These are phyloP conservation scores for Neurospora hispaniola DNA, from an alignment of 495 filamentous ascomycete species.

Conservation along the genomic window DNA sequence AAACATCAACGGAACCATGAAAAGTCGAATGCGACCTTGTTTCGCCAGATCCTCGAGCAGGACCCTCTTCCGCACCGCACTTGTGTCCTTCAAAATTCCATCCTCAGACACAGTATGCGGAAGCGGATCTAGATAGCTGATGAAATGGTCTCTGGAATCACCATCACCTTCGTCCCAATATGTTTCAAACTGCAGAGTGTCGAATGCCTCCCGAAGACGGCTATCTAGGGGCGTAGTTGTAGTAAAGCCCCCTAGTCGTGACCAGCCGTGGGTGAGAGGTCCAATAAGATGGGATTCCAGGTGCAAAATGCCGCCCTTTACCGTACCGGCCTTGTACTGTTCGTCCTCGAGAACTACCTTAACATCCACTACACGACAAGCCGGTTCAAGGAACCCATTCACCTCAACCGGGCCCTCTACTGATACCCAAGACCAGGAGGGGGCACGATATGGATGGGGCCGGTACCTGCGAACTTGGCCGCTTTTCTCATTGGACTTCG, in stretches of 20 bases:
- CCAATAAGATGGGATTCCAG: background rate
- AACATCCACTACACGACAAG: background rate
- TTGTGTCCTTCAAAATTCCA: background rate
- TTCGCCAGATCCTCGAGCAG: background rate
- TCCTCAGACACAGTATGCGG: background rate
- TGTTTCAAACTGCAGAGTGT: fast-evolving
- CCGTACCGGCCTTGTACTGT: background rate
- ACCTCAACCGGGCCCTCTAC: background rate
- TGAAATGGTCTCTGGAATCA: background rate
- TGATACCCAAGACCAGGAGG: background rate
- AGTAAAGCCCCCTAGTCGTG: too few relatives aligned
- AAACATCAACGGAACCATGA: background rate
- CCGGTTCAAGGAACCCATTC: background rate
- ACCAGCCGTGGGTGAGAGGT: background rate
- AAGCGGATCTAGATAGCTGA: background rate
- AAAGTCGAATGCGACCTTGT: background rate
- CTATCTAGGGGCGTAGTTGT: background rate
- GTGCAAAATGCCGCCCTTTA: background rate
- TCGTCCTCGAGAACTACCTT: background rate
- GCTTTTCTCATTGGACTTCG: too few relatives aligned
- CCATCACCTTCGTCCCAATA: background rate
- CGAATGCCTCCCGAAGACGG: background rate
- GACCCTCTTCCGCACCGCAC: background rate
- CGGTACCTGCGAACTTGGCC: background rate
- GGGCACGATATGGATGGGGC: background rate